These are phyloP conservation scores for Gracilariopsis chorda DNA, from an alignment of 23 red algal genomes.

Conservation along the genomic window DNA sequence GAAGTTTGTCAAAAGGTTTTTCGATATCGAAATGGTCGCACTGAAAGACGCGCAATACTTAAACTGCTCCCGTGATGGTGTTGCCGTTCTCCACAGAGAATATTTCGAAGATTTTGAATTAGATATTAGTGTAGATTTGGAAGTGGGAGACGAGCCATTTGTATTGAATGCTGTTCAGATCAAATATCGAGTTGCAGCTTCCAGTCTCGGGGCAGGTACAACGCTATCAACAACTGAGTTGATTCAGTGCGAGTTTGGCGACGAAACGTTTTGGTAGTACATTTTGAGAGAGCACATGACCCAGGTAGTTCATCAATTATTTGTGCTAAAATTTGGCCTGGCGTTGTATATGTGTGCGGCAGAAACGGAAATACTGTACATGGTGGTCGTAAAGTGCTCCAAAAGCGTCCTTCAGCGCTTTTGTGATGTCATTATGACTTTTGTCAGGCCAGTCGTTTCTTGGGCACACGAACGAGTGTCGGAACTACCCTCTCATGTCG, in stretches of 20 bases:
- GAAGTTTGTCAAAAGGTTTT: neutral
- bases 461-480: neutral
- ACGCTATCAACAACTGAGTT: neutral
- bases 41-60: neutral
- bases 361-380: neutral
- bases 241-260: neutral
- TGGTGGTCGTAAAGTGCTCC: neutral
- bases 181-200: neutral
- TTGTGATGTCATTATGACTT: neutral
- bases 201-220: neutral
- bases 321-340: neutral
- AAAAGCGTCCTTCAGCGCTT: neutral
- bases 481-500: neutral
- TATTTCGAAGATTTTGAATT: neutral
- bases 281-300: neutral
- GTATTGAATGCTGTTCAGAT: neutral
- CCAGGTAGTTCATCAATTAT: neutral
- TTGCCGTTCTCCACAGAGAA: neutral
- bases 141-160: too few relatives aligned
- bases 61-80: constrained; percentile 18
- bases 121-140: too few relatives aligned
- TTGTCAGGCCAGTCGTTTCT: neutral
- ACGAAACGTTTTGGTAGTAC: neutral
- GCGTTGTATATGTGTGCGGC: neutral
- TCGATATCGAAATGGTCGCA: neutral